Evolutionary conservation across 805 yeast genomes (phyloP).

Genomic region (Yarrowia sp.): DNA sequence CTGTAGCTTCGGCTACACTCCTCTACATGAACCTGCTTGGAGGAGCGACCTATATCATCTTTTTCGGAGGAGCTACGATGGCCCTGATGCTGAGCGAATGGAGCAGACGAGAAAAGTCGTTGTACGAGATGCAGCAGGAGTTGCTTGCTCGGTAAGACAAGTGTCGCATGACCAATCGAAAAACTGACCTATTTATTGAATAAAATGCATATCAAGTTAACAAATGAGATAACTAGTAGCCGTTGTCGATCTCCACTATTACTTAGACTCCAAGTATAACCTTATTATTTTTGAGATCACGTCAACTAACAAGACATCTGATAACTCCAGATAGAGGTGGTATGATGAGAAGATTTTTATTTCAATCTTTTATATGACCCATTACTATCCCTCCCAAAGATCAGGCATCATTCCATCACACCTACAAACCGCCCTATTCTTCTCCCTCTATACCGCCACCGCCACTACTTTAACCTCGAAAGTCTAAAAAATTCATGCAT

Average conservation of each 20-base stretch:
- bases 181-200: not conserved
- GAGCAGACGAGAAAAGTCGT: slow-evolving; percentile 2
- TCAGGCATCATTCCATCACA: too few relatives aligned
- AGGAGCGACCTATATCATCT: slow-evolving; percentile 11
- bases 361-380: too few relatives aligned
- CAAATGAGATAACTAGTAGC: too few relatives aligned
- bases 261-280: too few relatives aligned
- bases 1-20: slow-evolving; percentile 8
- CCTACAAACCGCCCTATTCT: too few relatives aligned
- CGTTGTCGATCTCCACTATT: too few relatives aligned
- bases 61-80: slow-evolving; percentile 15
- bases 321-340: too few relatives aligned
- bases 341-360: too few relatives aligned
- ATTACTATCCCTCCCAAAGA: too few relatives aligned
- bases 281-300: too few relatives aligned
- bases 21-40: slow-evolving; percentile 13
- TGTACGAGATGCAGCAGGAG: slow-evolving; percentile 11
- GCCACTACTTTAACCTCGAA: slow-evolving; percentile 1
- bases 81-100: slow-evolving; percentile 10
- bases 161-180: not conserved
- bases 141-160: not conserved
- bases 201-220: not conserved
- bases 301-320: too few relatives aligned
- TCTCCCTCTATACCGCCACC: not conserved
- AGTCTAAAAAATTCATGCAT: slow-evolving; percentile 19